Evolutionary conservation across 2,329 filamentous ascomycete genomes (phyloP), one percentile per base, ranked within the genome.

Genomic region (Waltergamsia citrina): DNA sequence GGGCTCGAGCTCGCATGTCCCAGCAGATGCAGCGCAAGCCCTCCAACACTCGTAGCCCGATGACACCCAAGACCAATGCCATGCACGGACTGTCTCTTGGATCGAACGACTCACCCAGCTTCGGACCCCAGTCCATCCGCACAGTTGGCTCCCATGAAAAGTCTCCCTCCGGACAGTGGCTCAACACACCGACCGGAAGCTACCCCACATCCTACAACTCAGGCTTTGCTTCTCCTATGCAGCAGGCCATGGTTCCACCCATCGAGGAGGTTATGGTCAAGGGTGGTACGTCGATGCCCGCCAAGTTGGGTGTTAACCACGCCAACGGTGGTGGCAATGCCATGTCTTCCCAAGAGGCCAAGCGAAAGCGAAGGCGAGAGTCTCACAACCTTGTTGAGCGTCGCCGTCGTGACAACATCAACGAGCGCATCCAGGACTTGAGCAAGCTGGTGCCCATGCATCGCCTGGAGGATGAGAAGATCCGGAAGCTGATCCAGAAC

Each of bases 381-480:
- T 96, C 90, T 1, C 92, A 98, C 63, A 96, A 98, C 53, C 70
- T 94, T 25, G 92, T 98, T 9, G 92, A 98, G 63, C 85, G 92
- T 37, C 81, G 92, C 33, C 81, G 92, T 41, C 78, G 92, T 41
- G 92, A 96, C 63, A 96, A 96, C 54, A 98, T 98, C 67, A 98
- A 98, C 47, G 92, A 98, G 60, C 79, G 92, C 28, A 98, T 98
- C 42, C 90, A 96, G 51, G 92, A 98, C 52, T 72, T 98, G 7
- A 94, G 90, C 51, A 85, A 87, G 48, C 74, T 98, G 14, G 90
- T 98, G 3, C 92, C 92, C 17, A 72, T 81, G 40, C 92, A 98
- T 57, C 80, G 92, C 40, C 70, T 98, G 3, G 92, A 98, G 50
- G 92, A 96, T 52, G 92, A 98, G 60, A 95, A 94, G 63, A 84